Conservation (phyloP, 495 filamentous ascomycete species). For the Aspergillus steynii region DNA sequence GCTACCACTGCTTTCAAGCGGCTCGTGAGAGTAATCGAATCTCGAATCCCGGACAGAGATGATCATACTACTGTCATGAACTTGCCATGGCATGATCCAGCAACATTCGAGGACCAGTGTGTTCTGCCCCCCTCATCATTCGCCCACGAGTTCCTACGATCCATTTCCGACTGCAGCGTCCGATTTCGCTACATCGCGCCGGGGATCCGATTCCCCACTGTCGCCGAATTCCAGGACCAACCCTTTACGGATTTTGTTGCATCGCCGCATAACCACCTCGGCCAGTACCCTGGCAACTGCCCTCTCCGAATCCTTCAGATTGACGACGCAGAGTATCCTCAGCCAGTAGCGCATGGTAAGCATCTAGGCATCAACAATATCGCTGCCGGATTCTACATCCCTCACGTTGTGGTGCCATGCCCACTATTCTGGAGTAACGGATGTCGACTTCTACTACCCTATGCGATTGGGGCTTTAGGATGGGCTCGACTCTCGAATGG, state of each 20-base stretch:
- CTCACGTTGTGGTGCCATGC: conserved; percentile 5
- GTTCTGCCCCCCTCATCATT: conserved; percentile 4
- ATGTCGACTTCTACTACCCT: conserved; percentile 14
- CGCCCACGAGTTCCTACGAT: not conserved
- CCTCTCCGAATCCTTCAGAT: conserved; percentile 14
- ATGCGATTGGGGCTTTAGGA: conserved; percentile 8
- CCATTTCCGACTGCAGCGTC: conserved; percentile 7
- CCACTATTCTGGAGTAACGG: conserved; percentile 16
- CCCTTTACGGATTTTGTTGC: conserved; percentile 6
- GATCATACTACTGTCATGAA: conserved; percentile 3
- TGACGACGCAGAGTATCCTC: conserved; percentile 6
- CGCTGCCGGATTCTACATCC: conserved; percentile 13
- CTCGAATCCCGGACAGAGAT: conserved; percentile 7
- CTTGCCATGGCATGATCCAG: conserved; percentile 15
- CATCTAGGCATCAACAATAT: conserved; percentile 8
- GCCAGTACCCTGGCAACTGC: conserved; percentile 9
- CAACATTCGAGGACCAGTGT: not conserved
- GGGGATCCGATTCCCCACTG: conserved; percentile 14
- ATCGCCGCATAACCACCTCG: conserved; percentile 10
- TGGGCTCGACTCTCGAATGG: conserved; percentile 13
- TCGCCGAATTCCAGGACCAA: conserved; percentile 11
- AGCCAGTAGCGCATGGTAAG: conserved; percentile 6
- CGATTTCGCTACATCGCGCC: conserved; percentile 16
- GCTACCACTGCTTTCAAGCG: conserved; percentile 12
- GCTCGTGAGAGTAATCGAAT: conserved; percentile 9